Evolutionary conservation across 148 eudicot genomes (phyloP).

Genomic region (Silene latifolia): DNA sequence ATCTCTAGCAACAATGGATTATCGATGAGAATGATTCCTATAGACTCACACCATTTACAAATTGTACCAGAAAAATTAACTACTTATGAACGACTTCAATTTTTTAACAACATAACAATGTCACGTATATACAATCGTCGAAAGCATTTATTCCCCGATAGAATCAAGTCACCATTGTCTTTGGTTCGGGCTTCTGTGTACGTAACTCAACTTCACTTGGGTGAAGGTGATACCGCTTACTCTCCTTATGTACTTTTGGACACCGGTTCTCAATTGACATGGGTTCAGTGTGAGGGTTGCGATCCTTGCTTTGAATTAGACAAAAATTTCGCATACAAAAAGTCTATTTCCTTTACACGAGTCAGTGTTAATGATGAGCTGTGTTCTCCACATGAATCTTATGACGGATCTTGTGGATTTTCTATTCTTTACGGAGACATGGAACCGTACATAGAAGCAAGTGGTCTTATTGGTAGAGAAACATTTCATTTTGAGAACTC

Average conservation of each 20-base stretch:
- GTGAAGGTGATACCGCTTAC: not conserved
- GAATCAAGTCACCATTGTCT: not conserved
- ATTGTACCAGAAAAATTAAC: not conserved
- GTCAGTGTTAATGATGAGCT: not conserved
- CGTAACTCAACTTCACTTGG: not conserved
- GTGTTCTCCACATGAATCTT: not conserved
- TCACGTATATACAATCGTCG: not conserved
- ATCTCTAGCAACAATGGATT: constrained; percentile 1
- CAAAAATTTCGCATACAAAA: not conserved
- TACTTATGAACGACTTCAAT: not conserved
- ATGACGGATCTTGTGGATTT: not conserved
- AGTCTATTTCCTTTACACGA: not conserved
- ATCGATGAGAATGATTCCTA: constrained; percentile 20
- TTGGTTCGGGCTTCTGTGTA: not conserved
- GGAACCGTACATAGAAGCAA: not conserved
- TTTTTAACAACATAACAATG: constrained; percentile 16
- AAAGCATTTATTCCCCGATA: not conserved
- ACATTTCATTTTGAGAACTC: not conserved
- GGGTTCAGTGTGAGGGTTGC: constrained; percentile 19
- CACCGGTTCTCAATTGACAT: constrained; percentile 5
- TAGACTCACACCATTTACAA: constrained; percentile 14
- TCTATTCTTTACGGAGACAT: not conserved
- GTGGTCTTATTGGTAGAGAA: constrained; percentile 6
- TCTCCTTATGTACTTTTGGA: not conserved
- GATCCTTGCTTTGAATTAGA: constrained; percentile 10